Evolutionary conservation across 2,329 filamentous ascomycete genomes (phyloP).

Genomic region (Fusarium multiceps): DNA sequence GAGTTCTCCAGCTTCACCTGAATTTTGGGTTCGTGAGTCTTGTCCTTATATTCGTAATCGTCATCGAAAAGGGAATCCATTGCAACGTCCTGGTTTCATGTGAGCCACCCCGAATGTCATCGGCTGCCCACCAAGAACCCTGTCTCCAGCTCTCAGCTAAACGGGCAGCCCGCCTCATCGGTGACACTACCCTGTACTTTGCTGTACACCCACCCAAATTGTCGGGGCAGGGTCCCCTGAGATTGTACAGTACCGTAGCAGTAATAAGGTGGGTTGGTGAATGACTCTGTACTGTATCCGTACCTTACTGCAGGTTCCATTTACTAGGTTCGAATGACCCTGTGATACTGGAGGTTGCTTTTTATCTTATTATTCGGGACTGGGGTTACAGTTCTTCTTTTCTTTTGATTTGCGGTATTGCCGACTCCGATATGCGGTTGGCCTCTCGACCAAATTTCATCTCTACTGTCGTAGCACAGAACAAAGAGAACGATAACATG

Average conservation of each 20-base stretch:
- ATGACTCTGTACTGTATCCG: not conserved
- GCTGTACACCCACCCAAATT: conserved; percentile 7
- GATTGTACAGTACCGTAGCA: not conserved
- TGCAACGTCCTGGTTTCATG: conserved; percentile 34
- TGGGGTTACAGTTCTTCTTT: not conserved
- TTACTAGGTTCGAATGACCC: not conserved
- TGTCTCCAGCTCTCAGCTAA: conserved; percentile 36
- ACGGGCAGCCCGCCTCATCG: conserved; percentile 36
- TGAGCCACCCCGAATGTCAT: conserved; percentile 38
- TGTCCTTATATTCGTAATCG: conserved; percentile 28
- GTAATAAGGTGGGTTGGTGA: not conserved
- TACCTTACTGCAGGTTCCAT: not conserved
- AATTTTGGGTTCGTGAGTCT: conserved; percentile 11
- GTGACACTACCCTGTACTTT: conserved; percentile 30
- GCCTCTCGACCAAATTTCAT: not conserved
- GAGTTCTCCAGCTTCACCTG: not conserved
- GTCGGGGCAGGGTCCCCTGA: conserved; percentile 19
- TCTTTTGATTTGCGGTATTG: conserved; percentile 13
- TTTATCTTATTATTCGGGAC: not conserved
- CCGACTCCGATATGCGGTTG: conserved; percentile 7
- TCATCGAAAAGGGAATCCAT: conserved; percentile 19
- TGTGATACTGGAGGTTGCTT: not conserved
- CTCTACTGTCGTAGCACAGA: not conserved
- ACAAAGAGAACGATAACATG: not conserved
- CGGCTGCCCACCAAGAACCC: conserved; percentile 29